These are phyloP conservation scores for Komagataella kurtzmanii DNA, from an alignment of 805 yeast genomes.

Conservation along the genomic window DNA sequence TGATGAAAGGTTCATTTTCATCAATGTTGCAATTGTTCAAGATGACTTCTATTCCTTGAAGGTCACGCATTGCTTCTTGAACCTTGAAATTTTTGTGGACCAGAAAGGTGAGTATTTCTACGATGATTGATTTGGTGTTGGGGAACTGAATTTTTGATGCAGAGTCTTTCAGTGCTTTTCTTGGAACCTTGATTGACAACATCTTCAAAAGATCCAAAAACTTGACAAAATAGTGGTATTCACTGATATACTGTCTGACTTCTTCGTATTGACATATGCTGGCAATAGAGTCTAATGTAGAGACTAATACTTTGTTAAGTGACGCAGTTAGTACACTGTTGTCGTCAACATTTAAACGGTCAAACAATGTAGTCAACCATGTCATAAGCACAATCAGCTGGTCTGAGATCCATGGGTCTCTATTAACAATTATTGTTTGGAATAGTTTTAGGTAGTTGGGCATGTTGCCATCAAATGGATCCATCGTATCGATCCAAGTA, in stretches of 20 bases:
- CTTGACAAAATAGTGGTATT: slow-evolving; percentile 21
- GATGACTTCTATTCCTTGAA: slow-evolving; percentile 58
- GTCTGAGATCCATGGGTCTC: slow-evolving; percentile 25
- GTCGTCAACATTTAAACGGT: slow-evolving; percentile 8
- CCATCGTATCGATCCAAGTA: slow-evolving; percentile 9
- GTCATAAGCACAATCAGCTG: slow-evolving; percentile 23
- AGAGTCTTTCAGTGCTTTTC: slow-evolving; percentile 18
- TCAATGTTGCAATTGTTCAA: slow-evolving; percentile 79
- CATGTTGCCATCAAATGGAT: not conserved
- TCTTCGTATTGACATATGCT: slow-evolving; percentile 26
- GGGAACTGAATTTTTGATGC: slow-evolving; percentile 29
- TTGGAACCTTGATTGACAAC: slow-evolving; percentile 26
- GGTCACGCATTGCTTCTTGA: slow-evolving; percentile 55
- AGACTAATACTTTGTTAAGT: slow-evolving; percentile 3
- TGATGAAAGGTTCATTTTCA: slow-evolving; percentile 75
- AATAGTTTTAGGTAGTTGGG: slow-evolving; percentile 8
- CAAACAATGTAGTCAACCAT: slow-evolving; percentile 24
- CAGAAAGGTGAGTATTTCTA: slow-evolving; percentile 53
- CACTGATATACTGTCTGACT: slow-evolving; percentile 25
- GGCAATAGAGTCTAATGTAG: slow-evolving; percentile 26
- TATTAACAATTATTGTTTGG: slow-evolving; percentile 24
- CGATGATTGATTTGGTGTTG: slow-evolving; percentile 46
- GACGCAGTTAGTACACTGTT: not conserved
- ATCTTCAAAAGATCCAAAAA: slow-evolving; percentile 23
- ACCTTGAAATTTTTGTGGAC: slow-evolving; percentile 34